Evolutionary conservation across 805 yeast species (phyloP).

Genomic region (Wickerhamomyces rabaulensis): DNA sequence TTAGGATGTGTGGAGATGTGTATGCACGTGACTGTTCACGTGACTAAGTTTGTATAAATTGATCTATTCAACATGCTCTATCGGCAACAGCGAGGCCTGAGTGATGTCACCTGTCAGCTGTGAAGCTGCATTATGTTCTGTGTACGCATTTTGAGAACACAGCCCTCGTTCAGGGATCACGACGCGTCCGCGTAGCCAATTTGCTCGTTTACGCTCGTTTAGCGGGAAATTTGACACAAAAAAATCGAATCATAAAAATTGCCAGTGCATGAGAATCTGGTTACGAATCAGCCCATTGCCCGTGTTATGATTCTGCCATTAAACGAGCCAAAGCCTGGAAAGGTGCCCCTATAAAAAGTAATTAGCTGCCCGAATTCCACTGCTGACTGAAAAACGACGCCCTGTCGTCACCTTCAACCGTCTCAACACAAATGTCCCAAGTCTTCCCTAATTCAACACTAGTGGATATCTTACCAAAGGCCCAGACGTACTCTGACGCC

Average conservation of each 20-base stretch:
- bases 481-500: neutral
- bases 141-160: too few relatives aligned
- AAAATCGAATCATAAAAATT: neutral
- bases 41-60: too few relatives aligned
- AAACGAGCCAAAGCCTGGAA: neutral
- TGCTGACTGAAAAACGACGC: neutral
- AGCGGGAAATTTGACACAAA: neutral
- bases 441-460: slow-evolving; percentile 2
- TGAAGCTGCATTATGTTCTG: too few relatives aligned
- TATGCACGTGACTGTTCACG: neutral
- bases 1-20: neutral
- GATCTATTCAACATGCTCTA: too few relatives aligned
- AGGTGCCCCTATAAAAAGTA: neutral
- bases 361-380: neutral
- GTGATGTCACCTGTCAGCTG: too few relatives aligned
- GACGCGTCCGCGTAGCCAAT: neutral
- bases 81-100: too few relatives aligned
- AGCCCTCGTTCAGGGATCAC: too few relatives aligned
- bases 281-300: neutral
- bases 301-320: neutral
- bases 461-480: neutral
- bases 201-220: neutral
- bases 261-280: neutral
- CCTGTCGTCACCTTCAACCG: neutral
- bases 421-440: slow-evolving; percentile 1